Conservation (phyloP, 345 rosid genomes). For the Populus euphratica region DNA sequence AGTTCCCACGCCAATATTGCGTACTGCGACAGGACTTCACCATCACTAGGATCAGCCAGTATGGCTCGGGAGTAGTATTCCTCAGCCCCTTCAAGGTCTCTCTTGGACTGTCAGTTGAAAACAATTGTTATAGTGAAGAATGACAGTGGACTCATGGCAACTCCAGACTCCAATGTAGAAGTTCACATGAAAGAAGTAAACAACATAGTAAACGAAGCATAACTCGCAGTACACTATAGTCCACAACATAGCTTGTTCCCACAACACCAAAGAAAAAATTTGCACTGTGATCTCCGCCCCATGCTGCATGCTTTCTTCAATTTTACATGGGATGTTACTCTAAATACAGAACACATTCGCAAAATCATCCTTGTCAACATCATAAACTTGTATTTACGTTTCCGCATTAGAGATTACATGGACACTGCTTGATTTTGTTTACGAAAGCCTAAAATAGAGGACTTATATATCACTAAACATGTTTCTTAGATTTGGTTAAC, state of each 20-base stretch:
- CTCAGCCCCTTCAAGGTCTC: conserved; percentile 41
- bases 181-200: not conserved
- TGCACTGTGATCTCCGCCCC: not conserved
- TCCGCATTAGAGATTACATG: not conserved
- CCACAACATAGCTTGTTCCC: not conserved
- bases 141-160: not conserved
- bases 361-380: not conserved
- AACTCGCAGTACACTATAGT: not conserved
- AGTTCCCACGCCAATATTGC: conserved; percentile 69
- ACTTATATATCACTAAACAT: not conserved
- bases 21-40: conserved; percentile 57
- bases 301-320: not conserved
- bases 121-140: not conserved
- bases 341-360: not conserved
- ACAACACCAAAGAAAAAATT: not conserved
- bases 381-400: not conserved
- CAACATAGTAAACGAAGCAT: not conserved
- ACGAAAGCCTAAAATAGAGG: not conserved
- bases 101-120: conserved; percentile 36
- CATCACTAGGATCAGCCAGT: conserved; percentile 48
- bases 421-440: not conserved
- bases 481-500: not conserved
- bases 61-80: conserved; percentile 43
- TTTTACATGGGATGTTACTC: not conserved
- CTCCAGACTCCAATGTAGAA: not conserved